Percentiles rank a stretch among this genome's conserved stretches.
These are phyloP conservation scores for Tetracladium maxilliforme DNA, from an alignment of 2,329 filamentous ascomycete species.

Conservation along the genomic window DNA sequence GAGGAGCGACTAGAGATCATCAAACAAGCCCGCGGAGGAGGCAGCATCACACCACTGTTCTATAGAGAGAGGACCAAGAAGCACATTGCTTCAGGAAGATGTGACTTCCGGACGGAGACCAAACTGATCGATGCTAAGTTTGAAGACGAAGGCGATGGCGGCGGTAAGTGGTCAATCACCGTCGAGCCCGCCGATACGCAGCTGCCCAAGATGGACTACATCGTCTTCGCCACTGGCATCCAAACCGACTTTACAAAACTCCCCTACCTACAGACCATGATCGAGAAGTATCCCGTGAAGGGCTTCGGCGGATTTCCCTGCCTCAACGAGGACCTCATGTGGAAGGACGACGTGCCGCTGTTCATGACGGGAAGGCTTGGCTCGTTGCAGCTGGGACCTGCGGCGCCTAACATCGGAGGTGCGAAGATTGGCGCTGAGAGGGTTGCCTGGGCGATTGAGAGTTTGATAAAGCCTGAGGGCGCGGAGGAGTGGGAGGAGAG, in stretches of 20 bases:
- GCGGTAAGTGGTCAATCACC: too few species aligned
- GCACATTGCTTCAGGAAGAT: too few species aligned
- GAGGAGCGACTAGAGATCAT: slow-evolving; percentile 53
- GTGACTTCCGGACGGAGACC: too few species aligned
- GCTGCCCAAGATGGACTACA: slow-evolving; percentile 32
- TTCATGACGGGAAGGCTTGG: slow-evolving; percentile 59
- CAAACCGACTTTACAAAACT: slow-evolving; percentile 45
- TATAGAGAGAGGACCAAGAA: too few species aligned
- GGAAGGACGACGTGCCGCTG: slow-evolving; percentile 56
- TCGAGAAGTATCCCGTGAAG: slow-evolving; percentile 43
- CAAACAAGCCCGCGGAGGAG: slow-evolving; percentile 52
- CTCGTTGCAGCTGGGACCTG: slow-evolving; percentile 53
- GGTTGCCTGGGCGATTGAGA: slow-evolving; percentile 55
- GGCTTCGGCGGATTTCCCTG: slow-evolving; percentile 54
- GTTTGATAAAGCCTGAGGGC: too few species aligned
- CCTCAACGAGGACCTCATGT: slow-evolving; percentile 63
- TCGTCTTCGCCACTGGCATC: slow-evolving; percentile 65
- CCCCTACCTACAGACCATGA: slow-evolving; percentile 44
- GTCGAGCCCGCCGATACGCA: too few species aligned
- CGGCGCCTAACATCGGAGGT: slow-evolving; percentile 59
- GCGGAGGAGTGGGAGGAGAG: too few species aligned
- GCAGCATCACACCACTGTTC: slow-evolving; percentile 48
- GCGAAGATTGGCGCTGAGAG: slow-evolving; percentile 60
- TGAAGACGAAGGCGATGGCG: too few species aligned
- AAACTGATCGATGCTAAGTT: too few species aligned